A percentile compares a stretch with the other conserved stretches of the same genome.
phyloP scores from a whole-genome alignment of 148 eudicot genomes.

The Vaccinium myrtillus region DNA sequence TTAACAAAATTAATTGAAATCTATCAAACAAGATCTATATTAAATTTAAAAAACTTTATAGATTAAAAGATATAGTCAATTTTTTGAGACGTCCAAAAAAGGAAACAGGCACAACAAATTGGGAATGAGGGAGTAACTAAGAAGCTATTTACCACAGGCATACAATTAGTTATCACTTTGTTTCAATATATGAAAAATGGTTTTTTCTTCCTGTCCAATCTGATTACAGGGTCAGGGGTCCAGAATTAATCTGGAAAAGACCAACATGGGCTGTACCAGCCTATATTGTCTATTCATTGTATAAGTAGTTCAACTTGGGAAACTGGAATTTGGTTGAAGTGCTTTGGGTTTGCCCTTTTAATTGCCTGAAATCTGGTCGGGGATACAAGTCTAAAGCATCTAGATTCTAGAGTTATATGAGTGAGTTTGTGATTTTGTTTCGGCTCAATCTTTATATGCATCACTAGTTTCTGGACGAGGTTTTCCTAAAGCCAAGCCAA shows the following conservation, averaged over 20 bases:
- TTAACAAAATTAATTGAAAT: no score
- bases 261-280: not conserved
- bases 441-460: not conserved
- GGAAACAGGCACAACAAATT: no score
- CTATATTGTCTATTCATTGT: not conserved
- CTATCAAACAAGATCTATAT: no score
- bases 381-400: not conserved
- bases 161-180: not conserved
- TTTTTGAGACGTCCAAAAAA: no score
- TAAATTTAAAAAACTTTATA: no score
- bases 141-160: not conserved
- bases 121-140: not conserved
- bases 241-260: not conserved
- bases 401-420: not conserved
- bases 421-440: not conserved
- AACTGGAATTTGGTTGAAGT: not conserved
- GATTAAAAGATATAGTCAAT: no score
- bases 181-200: not conserved
- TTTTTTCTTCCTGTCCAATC: not conserved
- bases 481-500: slow-evolving; percentile 3
- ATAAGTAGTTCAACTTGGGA: not conserved
- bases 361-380: not conserved
- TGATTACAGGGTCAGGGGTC: not conserved
- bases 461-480: not conserved
- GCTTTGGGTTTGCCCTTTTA: not conserved